A percentile compares a stretch with the other conserved stretches of the same genome.
These are phyloP conservation scores for Fomitopsis pinicola DNA, from an alignment of 1,284 basidiomycete genomes.

Conservation along the genomic window DNA sequence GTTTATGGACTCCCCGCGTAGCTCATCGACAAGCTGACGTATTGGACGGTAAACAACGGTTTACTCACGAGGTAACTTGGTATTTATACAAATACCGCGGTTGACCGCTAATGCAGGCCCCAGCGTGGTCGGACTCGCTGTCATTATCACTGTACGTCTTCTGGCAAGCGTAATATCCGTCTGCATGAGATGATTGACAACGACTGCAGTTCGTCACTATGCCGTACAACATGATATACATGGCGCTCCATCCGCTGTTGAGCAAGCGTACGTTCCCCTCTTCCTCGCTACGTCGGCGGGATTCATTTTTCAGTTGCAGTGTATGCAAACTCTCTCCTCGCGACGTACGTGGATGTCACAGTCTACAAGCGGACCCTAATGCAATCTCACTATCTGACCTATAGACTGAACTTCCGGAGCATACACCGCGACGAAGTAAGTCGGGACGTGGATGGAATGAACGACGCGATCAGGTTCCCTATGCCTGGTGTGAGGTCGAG, in stretches of 20 bases:
- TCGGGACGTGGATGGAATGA: not conserved
- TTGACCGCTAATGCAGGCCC: not conserved
- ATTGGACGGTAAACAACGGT: conserved; percentile 17
- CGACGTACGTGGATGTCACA: not conserved
- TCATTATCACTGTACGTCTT: conserved; percentile 12
- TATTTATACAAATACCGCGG: not conserved
- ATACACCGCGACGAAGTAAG: not conserved
- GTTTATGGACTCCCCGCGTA: not conserved
- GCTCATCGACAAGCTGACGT: conserved; percentile 13
- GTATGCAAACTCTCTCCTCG: not conserved
- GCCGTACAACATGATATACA: conserved; percentile 16
- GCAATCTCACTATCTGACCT: not conserved
- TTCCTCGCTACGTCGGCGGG: not conserved
- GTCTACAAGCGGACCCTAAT: not conserved
- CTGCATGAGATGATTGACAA: not conserved
- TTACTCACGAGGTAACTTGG: conserved; percentile 11
- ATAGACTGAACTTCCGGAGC: not conserved
- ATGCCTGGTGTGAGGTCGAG: not conserved
- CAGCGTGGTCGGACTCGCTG: conserved; percentile 12
- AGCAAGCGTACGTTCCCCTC: conserved; percentile 12
- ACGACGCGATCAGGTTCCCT: not conserved
- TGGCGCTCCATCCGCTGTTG: conserved; percentile 14
- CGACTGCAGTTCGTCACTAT: conserved; percentile 10
- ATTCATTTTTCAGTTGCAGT: not conserved
- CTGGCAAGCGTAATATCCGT: not conserved